Evolutionary conservation across 1,139 yeast genomes (phyloP), one percentile per base, ranked within the genome.

Genomic region (Magnusiomyces tetraspermus): DNA sequence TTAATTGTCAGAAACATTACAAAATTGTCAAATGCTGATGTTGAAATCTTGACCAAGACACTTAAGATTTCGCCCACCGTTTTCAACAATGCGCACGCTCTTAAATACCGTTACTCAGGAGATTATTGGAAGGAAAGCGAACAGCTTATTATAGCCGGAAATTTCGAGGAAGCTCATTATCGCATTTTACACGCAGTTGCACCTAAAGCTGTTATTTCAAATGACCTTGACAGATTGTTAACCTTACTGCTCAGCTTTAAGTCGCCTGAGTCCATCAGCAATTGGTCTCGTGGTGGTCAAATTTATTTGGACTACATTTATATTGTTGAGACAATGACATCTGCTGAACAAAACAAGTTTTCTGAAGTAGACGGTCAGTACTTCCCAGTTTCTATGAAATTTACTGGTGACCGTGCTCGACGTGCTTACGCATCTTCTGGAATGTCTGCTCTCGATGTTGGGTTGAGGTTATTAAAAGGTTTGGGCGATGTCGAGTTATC

Each of bases 161-260:
- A 76, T 49, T 79, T 79, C 73, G 72, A 70, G 1, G 80, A 78
- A 46, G 96, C 96, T 0, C 95, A 86, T 60, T 66, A 69, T 1
- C 71, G 79, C 0, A 71, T 86, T 3, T 63, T 80, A 2, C 62
- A 70, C 2, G 66, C 73, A 17, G 83, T 89, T 41, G 97, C 92
- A 0, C 97, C 97, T 11, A 61, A 67, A 46, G 75, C 80, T 28
- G 76, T 83, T 31, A 76, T 85, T 30, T 71, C 73, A 8, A 64
- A 68, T 3, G 22, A 10, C 11, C 28, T 33, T 11, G 61, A 66
- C 3, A 62, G 76, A 8, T 68, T 87, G 15, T 61, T 67, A 15
- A 64, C 62, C 0, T 61, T 86, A 4, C 64, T 83, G 42, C 53
- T 65, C 1, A 59, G 68, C 59, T 77, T 85, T 64, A 82, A 47